Evolutionary conservation across 2,329 filamentous ascomycete genomes (phyloP), one percentile per base, ranked within the genome.

Genomic region (Apiospora phragmitis): DNA sequence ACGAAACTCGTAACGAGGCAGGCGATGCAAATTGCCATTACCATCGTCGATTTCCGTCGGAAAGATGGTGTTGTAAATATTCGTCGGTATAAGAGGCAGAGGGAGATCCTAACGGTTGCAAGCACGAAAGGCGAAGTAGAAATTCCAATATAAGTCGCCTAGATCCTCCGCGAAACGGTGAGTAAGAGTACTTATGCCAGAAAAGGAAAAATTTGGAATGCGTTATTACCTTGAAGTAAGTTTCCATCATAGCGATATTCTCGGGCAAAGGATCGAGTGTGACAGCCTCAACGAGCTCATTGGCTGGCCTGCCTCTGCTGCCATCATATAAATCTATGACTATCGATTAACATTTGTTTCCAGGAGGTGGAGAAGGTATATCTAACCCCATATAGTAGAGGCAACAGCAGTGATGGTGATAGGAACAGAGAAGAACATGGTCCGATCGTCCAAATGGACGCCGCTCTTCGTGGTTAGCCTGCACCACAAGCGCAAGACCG

Each of bases 1-100:
- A 72, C 45, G 24, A 49, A 42, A 26, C 45, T 43, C 11, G 68
- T 9, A 29, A 73, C 67, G 5, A 71, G 70, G 51, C 67, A 71
- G 5, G 59, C 55, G 16, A 49, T 42, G 9, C 29, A 42, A 1
- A 51, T 1, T 5, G 24, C 24, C 4, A 51, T 51, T 3, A 51
- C 47, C 4, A 7, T 6, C 11, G n/a, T 14, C 4, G 24, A 51
- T 29, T 51, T 51, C 2, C 47, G 24, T 26, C 11, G 24, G 11
- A 51, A 51, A 68, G 47, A 51, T 29, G 24, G 11, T 0, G n/a
- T 51, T 1, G 16, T 12, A 24, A 71, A 71, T 12, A 71, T 70
- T 0, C 47, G 65, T 3, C 26, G 43, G 26, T 71, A 71, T 7
- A 67, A 26, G 18, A 69, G 67, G 18, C 67, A 71, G 18, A 71